Evolutionary conservation across 2,329 filamentous ascomycete genomes (phyloP), one percentile per base, ranked within the genome.

Genomic region (Thelonectria rubi): DNA sequence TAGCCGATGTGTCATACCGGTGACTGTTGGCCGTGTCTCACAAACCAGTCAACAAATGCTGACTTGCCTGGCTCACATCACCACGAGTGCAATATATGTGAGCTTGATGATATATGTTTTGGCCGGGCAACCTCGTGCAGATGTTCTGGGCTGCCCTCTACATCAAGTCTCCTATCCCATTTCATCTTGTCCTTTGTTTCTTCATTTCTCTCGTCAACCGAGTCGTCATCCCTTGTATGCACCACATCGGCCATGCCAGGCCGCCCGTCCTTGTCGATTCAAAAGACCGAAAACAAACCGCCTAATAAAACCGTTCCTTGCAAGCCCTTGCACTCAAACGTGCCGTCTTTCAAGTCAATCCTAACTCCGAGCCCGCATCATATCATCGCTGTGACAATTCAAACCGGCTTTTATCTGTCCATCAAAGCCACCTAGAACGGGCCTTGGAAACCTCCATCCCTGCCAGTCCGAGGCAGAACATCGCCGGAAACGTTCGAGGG

Each of bases 351-450:
- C 66, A 68, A 71, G 68, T 65, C 61, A 67, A 69, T 63, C 69
- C 69, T 69, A 72, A 72, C 69, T 72, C 69, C 69, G 37, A 63
- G 67, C 67, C 60, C 14, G 50, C 20, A 43, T 59, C 60, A 60
- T 60, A 60, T 69, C 42, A 24, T 55, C 68, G 59, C 68, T 52
- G 49, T 53, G 50, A 55, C 58, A 55, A 51, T 60, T 55, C 63
- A 66, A 56, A 58, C 53, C 55, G 57, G 48, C 30, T 39, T 59
- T 62, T 60, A 58, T 64, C 18, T 60, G 63, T 63, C 63, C 62
- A 59, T 64, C 52, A 47, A 64, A 68, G 56, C 59, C 42, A 47
- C 24, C 37, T 48, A 39, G 50, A 61, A 30, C 10, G 55, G 57
- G 57, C 50, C 42, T 39, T 53, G 47, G 50, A 42, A 58, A 69